Base-by-base conservation (phyloP, 2,329 filamentous ascomycete genomes). In the Exserohilum turcica region DNA sequence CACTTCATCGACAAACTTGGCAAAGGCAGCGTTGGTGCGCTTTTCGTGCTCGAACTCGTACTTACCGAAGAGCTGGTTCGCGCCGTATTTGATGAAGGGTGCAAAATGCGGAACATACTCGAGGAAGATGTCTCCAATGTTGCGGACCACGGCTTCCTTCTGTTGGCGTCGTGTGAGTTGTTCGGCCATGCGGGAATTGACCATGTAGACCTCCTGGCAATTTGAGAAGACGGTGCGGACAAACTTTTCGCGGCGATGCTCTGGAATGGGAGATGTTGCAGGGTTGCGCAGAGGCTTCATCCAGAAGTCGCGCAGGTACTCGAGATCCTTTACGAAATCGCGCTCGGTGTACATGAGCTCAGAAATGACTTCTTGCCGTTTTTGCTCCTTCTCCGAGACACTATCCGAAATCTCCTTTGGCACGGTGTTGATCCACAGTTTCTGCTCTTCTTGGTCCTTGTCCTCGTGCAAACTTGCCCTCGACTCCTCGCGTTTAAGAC, bases 351-450 rank as follows among this genome's bases (percentile, higher is more conserved):
- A 99, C 86, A 95, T 97, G 57, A 97, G 87, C 74, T 99, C 94
- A 5, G 93, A 97, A 55, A 99, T 97, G 64, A 99, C 90, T 72
- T 99, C 94, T 73, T 99, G 94, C 38, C 94, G 86, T 79, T 97
- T 97, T 86, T 96, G 95, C 75, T 99, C 94, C 62, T 85, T 86
- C 63, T 99, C 94, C 43, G 86, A 87, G 27, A 97, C 88, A 69
- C 88, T 90, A 64, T 97, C 92, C 0, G 92, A 92, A 52, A 99
- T 82, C 73, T 97, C 94, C 74, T 96, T 94, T 0, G 92, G 91
- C 31, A 99, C 94, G 12, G 92, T 96, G 74, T 97, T 97, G 76
- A 99, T 99, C 94, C 94, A 99, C 32, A 99, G 83, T 76, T 97
- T 97, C 78, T 97, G 94, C 74, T 97, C 92, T 69, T 97, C 92